Evolutionary conservation across 116 monocot species (phyloP).

Genomic region (Phalaenopsis hybrid): DNA sequence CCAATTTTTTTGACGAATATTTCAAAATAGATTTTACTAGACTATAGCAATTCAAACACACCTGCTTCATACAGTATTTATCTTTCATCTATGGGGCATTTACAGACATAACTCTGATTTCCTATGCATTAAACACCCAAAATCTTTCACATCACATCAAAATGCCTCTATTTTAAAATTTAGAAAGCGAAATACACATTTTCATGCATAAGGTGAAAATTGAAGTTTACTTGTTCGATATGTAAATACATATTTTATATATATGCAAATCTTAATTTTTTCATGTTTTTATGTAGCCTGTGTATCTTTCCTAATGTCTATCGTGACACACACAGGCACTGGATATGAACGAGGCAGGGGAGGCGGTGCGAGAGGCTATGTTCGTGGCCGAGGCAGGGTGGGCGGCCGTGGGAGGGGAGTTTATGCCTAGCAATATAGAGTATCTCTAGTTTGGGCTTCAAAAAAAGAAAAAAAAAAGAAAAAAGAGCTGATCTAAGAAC

Average conservation of each 20-base stretch:
- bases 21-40: neutral
- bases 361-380: constrained; percentile 19
- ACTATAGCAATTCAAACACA: neutral
- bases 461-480: neutral
- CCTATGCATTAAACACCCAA: no score
- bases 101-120: no score
- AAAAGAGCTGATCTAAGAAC: neutral
- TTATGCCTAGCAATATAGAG: constrained; percentile 8
- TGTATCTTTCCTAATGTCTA: neutral
- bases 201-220: no score
- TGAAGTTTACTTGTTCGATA: no score
- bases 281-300: neutral
- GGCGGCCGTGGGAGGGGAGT: constrained; percentile 29
- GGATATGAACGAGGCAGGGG: constrained; percentile 26
- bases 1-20: no score
- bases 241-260: no score
- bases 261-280: neutral
- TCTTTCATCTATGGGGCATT: no score
- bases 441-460: neutral
- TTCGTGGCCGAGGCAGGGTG: constrained; percentile 24
- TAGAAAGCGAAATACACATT: no score
- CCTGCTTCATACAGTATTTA: neutral
- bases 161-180: no score
- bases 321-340: neutral
- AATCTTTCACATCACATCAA: no score